These are phyloP conservation scores for Colletotrichum sp. DNA, from an alignment of 2,329 filamentous ascomycete genomes.

Conservation along the genomic window DNA sequence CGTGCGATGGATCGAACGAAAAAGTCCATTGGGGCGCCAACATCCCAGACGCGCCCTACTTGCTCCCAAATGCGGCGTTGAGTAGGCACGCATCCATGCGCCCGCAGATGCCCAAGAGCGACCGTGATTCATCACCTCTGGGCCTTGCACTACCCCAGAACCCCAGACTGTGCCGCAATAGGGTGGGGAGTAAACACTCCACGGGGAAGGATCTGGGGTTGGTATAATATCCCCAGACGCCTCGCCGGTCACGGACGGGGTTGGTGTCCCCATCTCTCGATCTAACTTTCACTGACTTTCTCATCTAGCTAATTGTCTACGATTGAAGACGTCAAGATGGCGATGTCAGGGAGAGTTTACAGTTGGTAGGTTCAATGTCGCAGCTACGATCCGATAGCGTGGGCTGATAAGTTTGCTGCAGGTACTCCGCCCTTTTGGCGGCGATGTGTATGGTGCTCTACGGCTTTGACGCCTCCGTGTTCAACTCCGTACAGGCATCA, in stretches of 20 bases:
- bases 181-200: neutral
- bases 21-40: neutral
- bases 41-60: neutral
- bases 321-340: neutral
- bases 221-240: neutral
- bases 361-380: neutral
- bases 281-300: neutral
- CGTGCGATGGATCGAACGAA: neutral
- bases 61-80: neutral
- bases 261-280: neutral
- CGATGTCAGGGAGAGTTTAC: neutral
- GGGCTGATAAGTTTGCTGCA: conserved; percentile 22
- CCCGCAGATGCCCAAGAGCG: neutral
- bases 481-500: conserved; percentile 73
- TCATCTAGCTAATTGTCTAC: neutral
- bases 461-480: conserved; percentile 61
- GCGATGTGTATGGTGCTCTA: conserved; percentile 78
- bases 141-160: neutral
- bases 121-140: neutral
- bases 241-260: neutral
- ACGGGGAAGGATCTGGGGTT: neutral
- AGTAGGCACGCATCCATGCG: neutral
- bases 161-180: neutral
- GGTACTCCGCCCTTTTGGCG: conserved; percentile 69
- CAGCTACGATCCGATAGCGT: neutral